Conservation (phyloP, 1,284 basidiomycete genomes). For the Veloboletus limbatus region DNA sequence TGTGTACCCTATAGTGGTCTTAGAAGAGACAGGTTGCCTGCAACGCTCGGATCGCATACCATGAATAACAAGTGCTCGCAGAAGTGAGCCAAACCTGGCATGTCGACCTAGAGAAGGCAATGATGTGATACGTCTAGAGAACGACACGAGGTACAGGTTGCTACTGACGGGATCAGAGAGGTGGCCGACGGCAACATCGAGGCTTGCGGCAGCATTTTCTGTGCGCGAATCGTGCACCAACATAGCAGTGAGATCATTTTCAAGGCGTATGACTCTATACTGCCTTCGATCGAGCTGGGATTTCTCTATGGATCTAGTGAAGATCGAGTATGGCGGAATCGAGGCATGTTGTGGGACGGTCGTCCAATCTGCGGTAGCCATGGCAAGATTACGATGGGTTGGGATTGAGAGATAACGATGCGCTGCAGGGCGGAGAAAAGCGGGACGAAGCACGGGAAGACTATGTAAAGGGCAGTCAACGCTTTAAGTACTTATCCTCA, state of each 20-base stretch:
- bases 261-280: constrained; percentile 80
- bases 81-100: constrained; percentile 88
- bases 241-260: constrained; percentile 86
- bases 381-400: constrained; percentile 20
- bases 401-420: neutral
- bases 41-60: constrained; percentile 45
- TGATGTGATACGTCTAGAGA: neutral
- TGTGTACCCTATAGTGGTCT: constrained; percentile 60
- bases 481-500: neutral
- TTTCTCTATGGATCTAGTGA: constrained; percentile 68
- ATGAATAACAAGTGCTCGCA: constrained; percentile 97
- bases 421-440: constrained; percentile 8
- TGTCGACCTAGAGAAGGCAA: constrained; percentile 56
- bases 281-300: constrained; percentile 75
- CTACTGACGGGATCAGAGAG: constrained; percentile 84
- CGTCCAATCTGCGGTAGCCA: constrained; percentile 24
- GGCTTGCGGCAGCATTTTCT: constrained; percentile 93
- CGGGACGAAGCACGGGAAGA: constrained; percentile 13
- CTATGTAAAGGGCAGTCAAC: neutral
- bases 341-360: constrained; percentile 19
- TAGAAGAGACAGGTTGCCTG: constrained; percentile 3
- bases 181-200: constrained; percentile 96
- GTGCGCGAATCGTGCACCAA: constrained; percentile 85
- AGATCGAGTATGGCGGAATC: constrained; percentile 49
- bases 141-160: neutral